Evolutionary conservation across 495 filamentous ascomycete species (phyloP), one percentile per base, ranked within the genome.

Genomic region (Paragyromitra xinjiangensis): DNA sequence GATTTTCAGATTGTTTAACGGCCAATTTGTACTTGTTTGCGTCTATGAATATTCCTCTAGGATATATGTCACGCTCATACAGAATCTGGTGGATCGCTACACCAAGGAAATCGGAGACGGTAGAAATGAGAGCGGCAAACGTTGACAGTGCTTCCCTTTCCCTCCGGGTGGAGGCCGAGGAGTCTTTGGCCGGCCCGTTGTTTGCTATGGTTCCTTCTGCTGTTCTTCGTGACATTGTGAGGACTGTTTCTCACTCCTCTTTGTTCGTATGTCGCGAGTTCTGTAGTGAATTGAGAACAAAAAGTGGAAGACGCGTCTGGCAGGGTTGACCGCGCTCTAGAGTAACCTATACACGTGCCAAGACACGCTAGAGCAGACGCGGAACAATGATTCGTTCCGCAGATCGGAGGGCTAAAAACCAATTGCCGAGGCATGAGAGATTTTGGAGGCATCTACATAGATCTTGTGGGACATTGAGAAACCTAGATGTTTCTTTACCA

Each of bases 81-180:
- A 99, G 90, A 82, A 98, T 93, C 80, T 95, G 95, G 86, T 99
- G 95, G 82, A 95, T 92, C 77, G 92, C 91, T 53, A 95, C 90
- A 69, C 89, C 93, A 58, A 99, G 91, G 86, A 98, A 98, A 83
- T 89, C 86, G 78, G 87, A 85, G 83, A 94, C 91, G 40, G 89
- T 87, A 44, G 84, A 82, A 29, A 91, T 84, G 75, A 91, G 86
- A 22, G 51, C 68, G 19, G 61, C 51, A 61, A 78, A 79, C 9
- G 77, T 78, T 40, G 75, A 72, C 6, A 78, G 12, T 6, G 71
- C 53, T 34, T 76, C 75, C 37, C 56, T 75, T 68, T 75, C 75
- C 51, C 73, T 69, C 19, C 63, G 64, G 24, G 75, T 69, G 24
- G 56, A 39, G 56, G 39, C 24, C 24, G 55, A 77, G 3, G 45